Percentiles rank a stretch among this genome's conserved stretches.
These are phyloP conservation scores for Phytophthora sp. DNA, from an alignment of 352 stramenopile genomes.

Conservation along the genomic window DNA sequence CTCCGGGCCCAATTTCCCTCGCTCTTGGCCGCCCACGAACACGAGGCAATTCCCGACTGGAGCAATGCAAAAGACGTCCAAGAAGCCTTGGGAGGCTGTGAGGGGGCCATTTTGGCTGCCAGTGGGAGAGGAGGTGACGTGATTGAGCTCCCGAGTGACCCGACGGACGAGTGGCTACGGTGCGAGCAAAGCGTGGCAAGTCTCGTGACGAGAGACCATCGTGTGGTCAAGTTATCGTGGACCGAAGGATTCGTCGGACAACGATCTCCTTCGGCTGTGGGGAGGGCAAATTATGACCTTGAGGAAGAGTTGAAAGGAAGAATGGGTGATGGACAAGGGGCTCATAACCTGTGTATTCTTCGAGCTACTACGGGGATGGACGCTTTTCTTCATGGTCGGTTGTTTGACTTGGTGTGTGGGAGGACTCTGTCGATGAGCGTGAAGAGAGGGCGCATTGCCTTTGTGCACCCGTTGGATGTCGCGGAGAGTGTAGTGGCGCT, in stretches of 20 bases:
- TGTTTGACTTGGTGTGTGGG: constrained; percentile 66
- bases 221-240: constrained; percentile 66
- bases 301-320: constrained; percentile 45
- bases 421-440: constrained; percentile 71
- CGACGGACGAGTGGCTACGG: constrained; percentile 26
- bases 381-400: constrained; percentile 49
- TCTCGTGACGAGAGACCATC: constrained; percentile 30
- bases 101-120: constrained; percentile 51
- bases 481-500: constrained; percentile 46
- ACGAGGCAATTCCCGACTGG: constrained; percentile 48
- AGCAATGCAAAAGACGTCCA: constrained; percentile 45
- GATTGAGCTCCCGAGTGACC: constrained; percentile 21
- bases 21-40: constrained; percentile 36
- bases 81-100: constrained; percentile 47
- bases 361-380: constrained; percentile 65
- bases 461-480: constrained; percentile 68
- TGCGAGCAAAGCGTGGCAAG: constrained; percentile 31
- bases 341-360: constrained; percentile 39
- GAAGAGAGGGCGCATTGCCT: constrained; percentile 59
- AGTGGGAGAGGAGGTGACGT: constrained; percentile 23
- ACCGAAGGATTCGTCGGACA: constrained; percentile 43
- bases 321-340: constrained; percentile 2
- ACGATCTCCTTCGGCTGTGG: constrained; percentile 35
- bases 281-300: constrained; percentile 49
- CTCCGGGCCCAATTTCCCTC: constrained; percentile 31